Evolutionary conservation across 2,329 filamentous ascomycete species (phyloP).

Genomic region (Cordyceps pruinosa): DNA sequence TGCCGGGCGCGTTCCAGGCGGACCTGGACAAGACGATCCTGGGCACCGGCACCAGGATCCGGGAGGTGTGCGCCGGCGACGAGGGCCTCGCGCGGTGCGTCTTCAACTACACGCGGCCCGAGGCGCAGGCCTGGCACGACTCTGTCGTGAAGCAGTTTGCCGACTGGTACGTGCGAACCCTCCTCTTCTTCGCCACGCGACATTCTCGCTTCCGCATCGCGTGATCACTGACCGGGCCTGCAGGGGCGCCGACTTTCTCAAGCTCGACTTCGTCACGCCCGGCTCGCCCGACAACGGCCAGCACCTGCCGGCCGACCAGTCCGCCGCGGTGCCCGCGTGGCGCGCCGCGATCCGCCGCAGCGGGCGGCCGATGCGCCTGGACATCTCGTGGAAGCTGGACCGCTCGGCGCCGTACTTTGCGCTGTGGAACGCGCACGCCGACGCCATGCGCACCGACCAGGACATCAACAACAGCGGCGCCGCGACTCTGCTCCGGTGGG

Average conservation of each 20-base stretch:
- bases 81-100: slow-evolving; percentile 17
- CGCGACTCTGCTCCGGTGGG: slow-evolving; percentile 14
- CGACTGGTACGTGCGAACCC: slow-evolving; percentile 15
- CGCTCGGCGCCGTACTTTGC: slow-evolving; percentile 16
- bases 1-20: slow-evolving; percentile 16
- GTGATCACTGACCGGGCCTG: not conserved
- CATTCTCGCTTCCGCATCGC: no score
- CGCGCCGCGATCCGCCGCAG: slow-evolving; percentile 15
- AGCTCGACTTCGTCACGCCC: slow-evolving; percentile 18
- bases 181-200: not conserved
- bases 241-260: slow-evolving; percentile 18
- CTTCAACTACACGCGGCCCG: slow-evolving; percentile 15
- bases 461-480: slow-evolving; percentile 17
- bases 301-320: slow-evolving; percentile 15
- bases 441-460: slow-evolving; percentile 18
- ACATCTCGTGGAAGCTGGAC: slow-evolving; percentile 19
- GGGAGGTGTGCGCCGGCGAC: slow-evolving; percentile 16
- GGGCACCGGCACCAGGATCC: slow-evolving; percentile 14
- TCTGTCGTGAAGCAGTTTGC: slow-evolving; percentile 16
- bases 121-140: slow-evolving; percentile 16
- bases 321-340: slow-evolving; percentile 16
- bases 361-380: slow-evolving; percentile 17
- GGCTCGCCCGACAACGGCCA: slow-evolving; percentile 18
- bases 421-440: slow-evolving; percentile 17
- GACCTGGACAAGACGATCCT: slow-evolving; percentile 17